These are phyloP conservation scores for Colletotrichum orchidophilum DNA, from an alignment of 2,329 filamentous ascomycete species.

Conservation along the genomic window DNA sequence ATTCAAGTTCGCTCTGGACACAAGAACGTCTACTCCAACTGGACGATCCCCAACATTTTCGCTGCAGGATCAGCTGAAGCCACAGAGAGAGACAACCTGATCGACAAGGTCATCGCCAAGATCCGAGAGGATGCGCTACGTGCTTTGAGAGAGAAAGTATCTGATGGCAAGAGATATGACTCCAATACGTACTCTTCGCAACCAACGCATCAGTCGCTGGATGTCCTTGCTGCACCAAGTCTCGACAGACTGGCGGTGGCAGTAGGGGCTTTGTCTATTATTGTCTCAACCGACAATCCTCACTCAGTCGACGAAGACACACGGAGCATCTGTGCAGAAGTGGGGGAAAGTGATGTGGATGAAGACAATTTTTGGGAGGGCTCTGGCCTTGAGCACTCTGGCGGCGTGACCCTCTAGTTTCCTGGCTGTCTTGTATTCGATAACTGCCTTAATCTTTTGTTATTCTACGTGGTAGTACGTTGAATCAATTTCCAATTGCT, in stretches of 20 bases:
- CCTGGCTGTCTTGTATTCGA: too few species aligned
- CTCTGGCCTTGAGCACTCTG: not conserved
- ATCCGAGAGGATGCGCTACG: conserved; percentile 5
- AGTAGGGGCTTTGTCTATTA: not conserved
- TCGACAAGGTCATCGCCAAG: conserved; percentile 2
- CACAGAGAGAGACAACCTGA: not conserved
- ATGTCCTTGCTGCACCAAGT: not conserved
- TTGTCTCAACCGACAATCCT: not conserved
- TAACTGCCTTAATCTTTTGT: too few species aligned
- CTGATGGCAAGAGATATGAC: conserved; percentile 17
- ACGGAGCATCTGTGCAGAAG: not conserved
- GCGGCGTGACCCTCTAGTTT: not conserved
- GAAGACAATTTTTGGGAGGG: not conserved
- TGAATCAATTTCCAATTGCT: too few species aligned
- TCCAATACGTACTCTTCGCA: not conserved
- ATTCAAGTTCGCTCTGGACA: conserved; percentile 31
- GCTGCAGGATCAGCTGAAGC: not conserved
- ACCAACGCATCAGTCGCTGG: conserved; percentile 1
- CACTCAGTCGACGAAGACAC: not conserved
- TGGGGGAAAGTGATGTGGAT: not conserved
- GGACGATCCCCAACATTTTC: conserved; percentile 31
- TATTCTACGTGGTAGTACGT: too few species aligned
- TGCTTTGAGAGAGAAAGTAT: conserved; percentile 8
- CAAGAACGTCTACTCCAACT: conserved; percentile 34
- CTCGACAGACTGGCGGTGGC: not conserved